Base-by-base conservation (phyloP, 2,329 filamentous ascomycete genomes). In the Bertia moriformis region DNA sequence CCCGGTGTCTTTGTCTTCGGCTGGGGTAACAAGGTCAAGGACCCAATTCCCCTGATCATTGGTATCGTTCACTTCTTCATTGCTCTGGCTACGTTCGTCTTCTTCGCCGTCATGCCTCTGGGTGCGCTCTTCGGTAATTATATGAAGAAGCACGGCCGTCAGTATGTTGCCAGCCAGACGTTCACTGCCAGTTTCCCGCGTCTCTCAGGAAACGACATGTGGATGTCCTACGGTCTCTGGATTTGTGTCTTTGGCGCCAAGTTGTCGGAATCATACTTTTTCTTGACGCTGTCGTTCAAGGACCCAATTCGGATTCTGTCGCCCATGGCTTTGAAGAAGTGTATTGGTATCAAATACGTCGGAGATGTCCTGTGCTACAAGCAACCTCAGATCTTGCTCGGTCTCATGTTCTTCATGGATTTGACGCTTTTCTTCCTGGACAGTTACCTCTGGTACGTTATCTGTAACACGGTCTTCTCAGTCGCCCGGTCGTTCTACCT, bases 141-240 rank as follows among this genome's bases (percentile, higher is more conserved):
- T 58, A 57, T 98, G 49, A 89, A 83, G 40, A 88, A 87, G 61
- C 91, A 94, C 53, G 86, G 85, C 13, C 78, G 91, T 37, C 82
- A 81, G 45, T 98, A 98, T 46, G 91, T 98, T 40, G 91, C 91
- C 36, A 96, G 89, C 53, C 91, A 98, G 62, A 98, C 91, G 0
- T 98, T 98, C 57, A 98, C 91, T 0, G 91, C 93, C 22, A 95
- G 88, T 57, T 98, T 80, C 58, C 87, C 91, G 7, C 78, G 75
- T 14, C 75, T 98, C 13, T 66, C 70, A 32, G 91, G 91, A 40
- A 95, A 95, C 48, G 88, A 96, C 57, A 87, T 91, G 76, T 91
- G 87, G 67, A 88, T 98, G 83, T 98, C 91, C 0, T 96, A 88
- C 51, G 88, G 89, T 54, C 65, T 98, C 1, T 98, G 91, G 91